Evolutionary conservation across 1,139 yeast genomes (phyloP), one percentile per base, ranked within the genome.

Genomic region (Saccharomyces hybrid): DNA sequence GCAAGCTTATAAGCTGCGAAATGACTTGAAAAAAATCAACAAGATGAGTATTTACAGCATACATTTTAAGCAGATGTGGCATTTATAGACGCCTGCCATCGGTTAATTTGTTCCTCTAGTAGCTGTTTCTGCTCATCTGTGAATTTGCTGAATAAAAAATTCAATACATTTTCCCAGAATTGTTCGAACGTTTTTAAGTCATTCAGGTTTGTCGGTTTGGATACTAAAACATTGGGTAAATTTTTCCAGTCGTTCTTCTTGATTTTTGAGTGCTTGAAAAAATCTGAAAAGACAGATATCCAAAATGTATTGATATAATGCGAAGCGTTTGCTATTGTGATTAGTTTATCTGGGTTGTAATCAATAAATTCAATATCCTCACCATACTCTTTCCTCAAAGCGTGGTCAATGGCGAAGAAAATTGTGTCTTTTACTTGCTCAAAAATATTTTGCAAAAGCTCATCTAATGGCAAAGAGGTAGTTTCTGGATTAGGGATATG

Each of bases 271-370:
- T 55, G 59, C 46, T 63, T 60, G 62, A 81, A 76, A 52, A 77
- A 78, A 3, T 72, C 79, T 5, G 76, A 68, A 63, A 86, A 87
- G 0, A 83, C 85, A 0, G 88, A 75, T 2, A 79, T 64, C 81
- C 86, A 79, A 62, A 76, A 82, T 52, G 78, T 64, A 6, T 72
- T 69, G 9, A 87, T 65, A 1, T 73, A 68, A 1, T 66, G 61
- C 1, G 77, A 69, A 44, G 83, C 76, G 54, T 78, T 82, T 1
- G 49, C 49, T n/a, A 85, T 62, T 2, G 71, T 67, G 0, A 50
- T 51, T 1, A 81, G 62, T 0, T 63, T 38, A 2, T 70, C 59
- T 16, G 71, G 69, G 27, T 76, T 69, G 62, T 82, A 85, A 1
- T 75, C 82, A 29, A 78, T 65, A 28, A 83, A 64, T 4, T 75